Base-by-base conservation (phyloP, 257 asterid species). In the Penstemon eatonii region DNA sequence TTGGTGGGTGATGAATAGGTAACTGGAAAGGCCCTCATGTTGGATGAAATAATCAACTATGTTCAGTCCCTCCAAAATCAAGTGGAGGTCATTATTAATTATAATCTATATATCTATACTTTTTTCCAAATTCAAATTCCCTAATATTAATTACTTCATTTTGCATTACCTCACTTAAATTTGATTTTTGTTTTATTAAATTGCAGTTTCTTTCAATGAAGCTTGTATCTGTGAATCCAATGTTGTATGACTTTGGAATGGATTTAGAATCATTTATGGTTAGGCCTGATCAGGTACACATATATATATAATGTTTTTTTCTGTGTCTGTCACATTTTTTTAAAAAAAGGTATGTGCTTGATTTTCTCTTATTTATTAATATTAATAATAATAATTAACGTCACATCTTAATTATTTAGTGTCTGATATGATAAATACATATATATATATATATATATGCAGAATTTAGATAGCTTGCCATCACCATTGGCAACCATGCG, bases 11-110 rank as follows among this genome's bases (percentile, higher is more conserved):
- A 71, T 56, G 65, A 45, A 77, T 83, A 90, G 97, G 92, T 85
- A 63, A 86, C 88, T 60, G 97, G 97, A 36, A 91, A 91, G 95
- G 97, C 97, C 89, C 92, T 82, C 75, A 80, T 91, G 91, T 82
- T 91, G 92, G 97, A 91, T 84, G 93, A 91, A 76, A 91, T 91
- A 39, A 91, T 91, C 67, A 86, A 89, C 73, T 90, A 90, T 80
- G 96, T 90, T 79, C 96, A 88, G 58, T 90, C 97, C 64, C 83
- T 90, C 58, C 96, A 89, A 80, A 78, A 86, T 75, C 97, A 91
- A 85, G 96, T 89, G 18, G 96, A 91, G 97, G 97, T 91, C 42
- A 69, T 19, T 42, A 44, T 62, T 57, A 9, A 7, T 4, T 6
- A 19, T 37, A 7, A 36, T 37, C 3, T 39, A 39, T 19, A 33